Base-by-base conservation (phyloP, 305 asterid species). In the Galium porrigens region DNA sequence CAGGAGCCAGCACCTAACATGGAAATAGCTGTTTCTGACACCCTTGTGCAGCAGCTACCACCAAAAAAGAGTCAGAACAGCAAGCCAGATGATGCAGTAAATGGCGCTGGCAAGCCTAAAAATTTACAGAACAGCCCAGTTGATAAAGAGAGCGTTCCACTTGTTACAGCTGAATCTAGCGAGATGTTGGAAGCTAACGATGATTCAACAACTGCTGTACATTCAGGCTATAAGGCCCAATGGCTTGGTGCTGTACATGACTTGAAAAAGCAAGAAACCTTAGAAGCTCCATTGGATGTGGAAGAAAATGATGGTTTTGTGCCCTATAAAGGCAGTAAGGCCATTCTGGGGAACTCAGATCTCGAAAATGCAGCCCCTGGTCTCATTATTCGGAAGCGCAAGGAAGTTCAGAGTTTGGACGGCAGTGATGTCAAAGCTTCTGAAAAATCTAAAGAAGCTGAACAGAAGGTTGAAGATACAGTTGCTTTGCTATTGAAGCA, bases 161-260 rank as follows among this genome's bases (percentile, higher is more conserved):
- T 71, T 68, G 65, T 58, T 58, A 75, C 74, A 64, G 68, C 83
- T 65, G 84, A 78, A 65, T 62, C 82, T 44, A 79, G 77, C 61
- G 54, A 36, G 11, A 36, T 6, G 42, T 36, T 65, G 66, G 81
- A 78, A 65, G 56, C 30, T 53, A 69, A 72, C 63, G 82, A 69
- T 55, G 84, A 75, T 36, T 7, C 42, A 63, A 60, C 69, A 17
- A 71, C 42, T 68, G 56, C 71, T 22, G 82, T 36, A 12, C 85
- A 67, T 66, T 69, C 86, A 29, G 76, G 66, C 72, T 65, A 76
- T 51, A 87, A 89, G 81, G 94, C 97, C 67, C 99, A 87, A 72
- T 89, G 97, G 97, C 97, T 92, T 71, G 97, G 97, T 59, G 99
- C 99, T 65, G 89, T 87, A 36, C 81, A 79, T 60, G 80, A 81